Evolutionary conservation across 805 yeast genomes (phyloP), one percentile per base, ranked within the genome.

Genomic region (Clavispora phyllophila): DNA sequence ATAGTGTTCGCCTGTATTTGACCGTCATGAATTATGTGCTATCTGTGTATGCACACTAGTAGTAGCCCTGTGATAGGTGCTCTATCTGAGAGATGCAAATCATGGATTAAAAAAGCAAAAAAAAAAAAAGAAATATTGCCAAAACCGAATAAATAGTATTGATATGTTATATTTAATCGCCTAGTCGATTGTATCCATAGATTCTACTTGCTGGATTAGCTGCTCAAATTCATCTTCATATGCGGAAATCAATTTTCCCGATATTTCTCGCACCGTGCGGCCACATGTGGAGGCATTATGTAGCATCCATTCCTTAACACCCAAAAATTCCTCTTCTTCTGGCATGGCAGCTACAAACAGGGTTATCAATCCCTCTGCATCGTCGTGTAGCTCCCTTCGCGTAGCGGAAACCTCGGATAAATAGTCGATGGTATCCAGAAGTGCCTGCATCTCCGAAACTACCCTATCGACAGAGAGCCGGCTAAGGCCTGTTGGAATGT

Each of bases 291-390:
- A 60, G 0, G 87, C 84, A 51, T 75, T 74, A 49, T 72, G 67
- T 24, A 56, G 55, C 17, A 85, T 62, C 95, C 95, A 88, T 45
- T 84, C 77, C 38, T 72, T 70, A n/a, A 87, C 75, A 0, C 84
- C 77, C 83, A 82, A 79, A 10, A 76, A 69, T 50, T 85, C 67
- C 54, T 85, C 89, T 20, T 75, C 76, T 24, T 75, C 79, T 0
- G 91, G 90, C 78, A 85, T 79, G 34, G 78, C 79, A 1, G 80
- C 71, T 6, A 84, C 78, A 53, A 84, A 84, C 39, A 69, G 68
- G 0, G 86, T 77, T 18, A 85, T 61, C 23, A 75, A 74, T 1
- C 91, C 89, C 44, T 82, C 87, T 32, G 68, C 57, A 55, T 85
- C 95, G 47, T 82, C 79, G 48, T 75, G 70, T 14, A 82, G 60